These are phyloP conservation scores for Austroboletus novae-zelandiae DNA, from an alignment of 1,284 basidiomycete species.

Conservation along the genomic window DNA sequence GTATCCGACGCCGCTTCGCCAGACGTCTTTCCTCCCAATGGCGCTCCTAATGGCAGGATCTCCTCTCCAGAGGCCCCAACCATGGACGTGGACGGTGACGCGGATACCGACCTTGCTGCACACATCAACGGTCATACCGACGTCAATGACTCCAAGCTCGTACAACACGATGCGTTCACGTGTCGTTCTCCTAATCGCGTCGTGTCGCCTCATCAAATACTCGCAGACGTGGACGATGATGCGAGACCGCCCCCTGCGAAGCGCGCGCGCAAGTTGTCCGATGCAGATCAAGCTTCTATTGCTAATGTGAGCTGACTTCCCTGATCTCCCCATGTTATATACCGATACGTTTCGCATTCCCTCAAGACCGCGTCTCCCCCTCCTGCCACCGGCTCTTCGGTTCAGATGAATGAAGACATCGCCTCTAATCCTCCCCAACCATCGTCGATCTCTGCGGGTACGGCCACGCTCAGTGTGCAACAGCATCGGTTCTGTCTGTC, in stretches of 20 bases:
- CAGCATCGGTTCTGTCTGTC: slow-evolving; percentile 85
- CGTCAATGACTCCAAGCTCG: slow-evolving; percentile 13
- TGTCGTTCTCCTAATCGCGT: slow-evolving; percentile 41
- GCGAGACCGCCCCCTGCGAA: slow-evolving; percentile 69
- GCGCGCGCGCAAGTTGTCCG: slow-evolving; percentile 54
- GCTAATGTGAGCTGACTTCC: slow-evolving; percentile 61
- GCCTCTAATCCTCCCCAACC: slow-evolving; percentile 37
- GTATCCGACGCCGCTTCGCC: slow-evolving; percentile 18
- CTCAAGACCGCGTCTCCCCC: slow-evolving; percentile 72
- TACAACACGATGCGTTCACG: slow-evolving; percentile 38
- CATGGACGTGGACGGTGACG: slow-evolving; percentile 40
- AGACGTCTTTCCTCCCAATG: slow-evolving; percentile 1
- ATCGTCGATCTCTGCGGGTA: slow-evolving; percentile 36
- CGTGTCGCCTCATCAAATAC: slow-evolving; percentile 19
- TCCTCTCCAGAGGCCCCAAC: slow-evolving; percentile 21
- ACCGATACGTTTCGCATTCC: slow-evolving; percentile 16
- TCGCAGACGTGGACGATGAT: slow-evolving; percentile 45
- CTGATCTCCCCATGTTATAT: slow-evolving; percentile 32
- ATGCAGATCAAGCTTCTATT: slow-evolving; percentile 52
- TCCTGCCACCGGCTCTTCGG: slow-evolving; percentile 45
- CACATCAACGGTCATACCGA: slow-evolving; percentile 38
- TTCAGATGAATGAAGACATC: slow-evolving; percentile 34
- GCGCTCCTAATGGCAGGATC: slow-evolving; percentile 15
- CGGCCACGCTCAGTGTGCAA: slow-evolving; percentile 48
- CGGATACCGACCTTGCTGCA: slow-evolving; percentile 43